Evolutionary conservation across 257 asterid species (phyloP).

Genomic region (Mitragyna speciosa): DNA sequence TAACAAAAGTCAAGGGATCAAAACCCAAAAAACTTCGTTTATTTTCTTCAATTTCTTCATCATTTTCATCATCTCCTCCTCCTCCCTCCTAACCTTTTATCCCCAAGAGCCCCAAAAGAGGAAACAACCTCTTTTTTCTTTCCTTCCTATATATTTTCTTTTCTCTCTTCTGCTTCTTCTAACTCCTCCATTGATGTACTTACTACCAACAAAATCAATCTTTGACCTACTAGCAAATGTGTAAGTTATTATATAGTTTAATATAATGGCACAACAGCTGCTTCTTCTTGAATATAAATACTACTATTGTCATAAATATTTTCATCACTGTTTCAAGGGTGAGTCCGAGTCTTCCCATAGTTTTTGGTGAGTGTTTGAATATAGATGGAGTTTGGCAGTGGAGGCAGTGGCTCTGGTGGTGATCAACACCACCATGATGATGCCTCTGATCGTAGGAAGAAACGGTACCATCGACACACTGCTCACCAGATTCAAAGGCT

Average conservation of each 20-base stretch:
- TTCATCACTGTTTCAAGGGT: not conserved
- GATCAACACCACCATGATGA: constrained; percentile 58
- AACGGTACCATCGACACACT: constrained; percentile 92
- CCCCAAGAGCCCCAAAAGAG: not conserved
- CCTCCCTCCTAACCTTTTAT: not conserved
- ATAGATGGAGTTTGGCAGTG: constrained; percentile 66
- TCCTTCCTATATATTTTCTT: not conserved
- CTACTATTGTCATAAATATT: not conserved
- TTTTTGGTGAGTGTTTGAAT: not conserved
- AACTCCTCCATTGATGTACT: not conserved
- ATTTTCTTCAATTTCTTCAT: not conserved
- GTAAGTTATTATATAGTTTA: not conserved
- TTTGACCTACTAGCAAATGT: not conserved
- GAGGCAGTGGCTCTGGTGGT: constrained; percentile 39
- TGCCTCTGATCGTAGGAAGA: constrained; percentile 52
- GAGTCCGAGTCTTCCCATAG: not conserved
- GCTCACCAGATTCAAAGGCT: constrained; percentile 89
- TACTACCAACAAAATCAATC: not conserved
- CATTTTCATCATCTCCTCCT: not conserved
- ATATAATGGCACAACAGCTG: constrained; percentile 12
- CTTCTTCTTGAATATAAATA: constrained; percentile 1
- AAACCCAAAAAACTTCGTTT: constrained; percentile 8
- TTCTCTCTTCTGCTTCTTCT: not conserved
- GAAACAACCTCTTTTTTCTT: constrained; percentile 1
- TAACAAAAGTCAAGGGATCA: constrained; percentile 30